Conservation (phyloP, 2,329 filamentous ascomycete genomes). For the Cordyceps militaris region DNA sequence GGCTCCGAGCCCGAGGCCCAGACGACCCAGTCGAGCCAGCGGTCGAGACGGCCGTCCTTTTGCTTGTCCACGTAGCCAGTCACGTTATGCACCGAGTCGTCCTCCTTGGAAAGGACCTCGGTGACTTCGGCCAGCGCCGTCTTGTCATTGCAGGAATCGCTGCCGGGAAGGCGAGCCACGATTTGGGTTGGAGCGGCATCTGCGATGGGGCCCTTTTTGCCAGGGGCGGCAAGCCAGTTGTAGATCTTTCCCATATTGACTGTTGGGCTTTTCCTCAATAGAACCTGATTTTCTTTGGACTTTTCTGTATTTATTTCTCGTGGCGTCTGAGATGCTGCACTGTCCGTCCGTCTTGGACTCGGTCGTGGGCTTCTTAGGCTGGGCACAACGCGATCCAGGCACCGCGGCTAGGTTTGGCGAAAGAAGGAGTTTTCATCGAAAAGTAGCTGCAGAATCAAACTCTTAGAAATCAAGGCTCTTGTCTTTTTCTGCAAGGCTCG, state of each 20-base stretch:
- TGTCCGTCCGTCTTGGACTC: not conserved
- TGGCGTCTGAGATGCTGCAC: not conserved
- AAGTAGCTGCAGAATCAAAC: not conserved
- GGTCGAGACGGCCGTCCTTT: constrained; percentile 16
- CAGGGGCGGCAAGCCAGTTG: constrained; percentile 10
- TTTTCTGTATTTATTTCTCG: not conserved
- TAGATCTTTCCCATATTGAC: constrained; percentile 3
- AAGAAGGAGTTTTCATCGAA: not conserved
- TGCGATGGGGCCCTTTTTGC: constrained; percentile 13
- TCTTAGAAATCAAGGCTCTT: not conserved
- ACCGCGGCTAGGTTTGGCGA: not conserved
- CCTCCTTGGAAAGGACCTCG: not conserved
- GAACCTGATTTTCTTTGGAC: not conserved
- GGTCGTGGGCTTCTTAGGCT: not conserved
- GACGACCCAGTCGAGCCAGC: constrained; percentile 18
- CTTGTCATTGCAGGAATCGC: not conserved
- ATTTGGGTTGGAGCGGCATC: constrained; percentile 12
- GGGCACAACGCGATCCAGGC: not conserved
- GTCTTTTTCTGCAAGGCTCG: not conserved
- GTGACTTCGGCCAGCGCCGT: not conserved
- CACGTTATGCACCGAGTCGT: constrained; percentile 12
- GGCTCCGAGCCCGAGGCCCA: constrained; percentile 18
- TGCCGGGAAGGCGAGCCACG: not conserved
- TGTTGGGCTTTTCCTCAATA: not conserved
- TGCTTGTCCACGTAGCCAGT: constrained; percentile 16